A percentile compares a stretch with the other conserved stretches of the same genome.
Evolutionary conservation across 768 basidiomycete genomes (phyloP).

Genomic region (Mycena floridula): DNA sequence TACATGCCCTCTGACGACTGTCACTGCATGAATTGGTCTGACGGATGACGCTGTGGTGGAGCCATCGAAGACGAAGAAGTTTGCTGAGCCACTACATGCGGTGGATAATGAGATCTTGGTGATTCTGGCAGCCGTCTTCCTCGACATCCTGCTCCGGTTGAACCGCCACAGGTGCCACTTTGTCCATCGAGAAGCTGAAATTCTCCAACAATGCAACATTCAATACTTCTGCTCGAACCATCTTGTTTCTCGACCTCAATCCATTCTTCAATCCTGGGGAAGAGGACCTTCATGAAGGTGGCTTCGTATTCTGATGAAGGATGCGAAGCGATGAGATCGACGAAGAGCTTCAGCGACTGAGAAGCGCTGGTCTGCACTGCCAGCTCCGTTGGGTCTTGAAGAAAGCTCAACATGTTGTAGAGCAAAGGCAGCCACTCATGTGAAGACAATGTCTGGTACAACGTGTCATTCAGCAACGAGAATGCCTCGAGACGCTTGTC

Average conservation of each 20-base stretch:
- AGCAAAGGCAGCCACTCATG: constrained; percentile 78
- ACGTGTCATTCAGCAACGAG: constrained; percentile 69
- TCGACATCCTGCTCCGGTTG: constrained; percentile 19
- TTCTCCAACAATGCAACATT: constrained; percentile 77
- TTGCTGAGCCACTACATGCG: constrained; percentile 39
- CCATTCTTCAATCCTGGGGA: constrained; percentile 78
- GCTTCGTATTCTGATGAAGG: constrained; percentile 38
- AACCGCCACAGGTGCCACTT: constrained; percentile 21
- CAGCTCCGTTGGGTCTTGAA: constrained; percentile 87
- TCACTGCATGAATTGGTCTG: not conserved
- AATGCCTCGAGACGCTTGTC: constrained; percentile 79
- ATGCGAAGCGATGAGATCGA: constrained; percentile 49
- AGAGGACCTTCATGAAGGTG: constrained; percentile 58
- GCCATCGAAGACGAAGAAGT: constrained; percentile 25
- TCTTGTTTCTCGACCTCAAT: constrained; percentile 72
- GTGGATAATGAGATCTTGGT: constrained; percentile 39
- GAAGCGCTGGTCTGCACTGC: constrained; percentile 81
- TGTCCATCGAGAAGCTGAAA: constrained; percentile 88
- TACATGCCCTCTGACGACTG: not conserved
- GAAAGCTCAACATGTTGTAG: constrained; percentile 76
- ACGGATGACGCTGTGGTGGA: not conserved
- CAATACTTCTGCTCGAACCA: constrained; percentile 82
- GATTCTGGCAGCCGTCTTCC: constrained; percentile 23
- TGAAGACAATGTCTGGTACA: constrained; percentile 37
- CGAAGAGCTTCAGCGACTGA: constrained; percentile 68